These are phyloP conservation scores for Neocucurbitaria cava DNA, from an alignment of 2,329 filamentous ascomycete species.

Conservation along the genomic window DNA sequence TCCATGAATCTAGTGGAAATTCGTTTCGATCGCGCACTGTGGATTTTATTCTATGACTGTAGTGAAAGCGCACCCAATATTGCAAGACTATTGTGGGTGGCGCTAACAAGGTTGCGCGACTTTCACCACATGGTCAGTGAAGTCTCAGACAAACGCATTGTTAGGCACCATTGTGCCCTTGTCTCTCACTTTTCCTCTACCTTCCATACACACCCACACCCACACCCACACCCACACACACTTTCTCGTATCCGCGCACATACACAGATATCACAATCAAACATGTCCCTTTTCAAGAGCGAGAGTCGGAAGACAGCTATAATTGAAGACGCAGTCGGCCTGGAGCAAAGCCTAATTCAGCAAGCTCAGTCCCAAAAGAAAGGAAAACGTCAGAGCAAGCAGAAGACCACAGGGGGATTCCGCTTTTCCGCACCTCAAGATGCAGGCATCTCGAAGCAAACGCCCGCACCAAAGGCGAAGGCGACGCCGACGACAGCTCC, in stretches of 20 bases:
- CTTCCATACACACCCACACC: background rate
- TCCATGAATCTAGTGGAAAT: background rate
- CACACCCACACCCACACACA: no score
- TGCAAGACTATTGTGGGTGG: background rate
- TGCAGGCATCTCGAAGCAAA: background rate
- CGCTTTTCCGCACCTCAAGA: background rate
- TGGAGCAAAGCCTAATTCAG: background rate
- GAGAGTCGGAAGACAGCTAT: constrained; percentile 8
- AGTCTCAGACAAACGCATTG: constrained; percentile 6
- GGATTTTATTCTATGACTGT: background rate
- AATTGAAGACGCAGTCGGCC: constrained; percentile 4
- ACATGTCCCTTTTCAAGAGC: background rate
- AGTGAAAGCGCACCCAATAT: background rate
- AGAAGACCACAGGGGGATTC: background rate
- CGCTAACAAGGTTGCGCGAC: background rate
- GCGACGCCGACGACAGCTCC: background rate
- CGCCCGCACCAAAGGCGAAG: background rate
- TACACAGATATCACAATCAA: background rate
- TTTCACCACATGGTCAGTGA: constrained; percentile 6
- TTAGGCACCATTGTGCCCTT: background rate
- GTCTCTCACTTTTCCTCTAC: background rate
- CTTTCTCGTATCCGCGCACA: background rate
- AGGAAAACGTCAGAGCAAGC: constrained; percentile 2
- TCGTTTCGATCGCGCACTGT: no score
- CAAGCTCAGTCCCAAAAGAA: constrained; percentile 3